Conservation (phyloP, 148 eudicot species). For the Rhododendron williamsianum region DNA sequence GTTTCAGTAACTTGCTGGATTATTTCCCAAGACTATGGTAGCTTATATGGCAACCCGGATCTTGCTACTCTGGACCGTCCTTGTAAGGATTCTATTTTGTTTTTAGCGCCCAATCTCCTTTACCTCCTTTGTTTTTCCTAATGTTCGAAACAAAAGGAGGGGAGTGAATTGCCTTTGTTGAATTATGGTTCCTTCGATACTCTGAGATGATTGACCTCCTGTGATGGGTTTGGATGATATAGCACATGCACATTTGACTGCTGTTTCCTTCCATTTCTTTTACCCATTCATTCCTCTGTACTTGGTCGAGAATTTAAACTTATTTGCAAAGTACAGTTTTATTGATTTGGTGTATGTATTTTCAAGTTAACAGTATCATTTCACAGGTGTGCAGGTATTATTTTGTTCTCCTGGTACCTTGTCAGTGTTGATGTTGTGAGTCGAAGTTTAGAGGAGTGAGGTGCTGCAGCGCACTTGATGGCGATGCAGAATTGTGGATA, state of each 20-base stretch:
- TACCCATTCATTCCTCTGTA: not conserved
- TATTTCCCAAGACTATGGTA: not conserved
- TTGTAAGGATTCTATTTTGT: not conserved
- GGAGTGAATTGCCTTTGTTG: not conserved
- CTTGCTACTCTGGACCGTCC: not conserved
- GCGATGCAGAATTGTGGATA: conserved; percentile 21
- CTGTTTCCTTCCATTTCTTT: not conserved
- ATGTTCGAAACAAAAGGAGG: not conserved
- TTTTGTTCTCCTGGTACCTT: conserved; percentile 25
- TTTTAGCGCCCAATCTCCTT: not conserved
- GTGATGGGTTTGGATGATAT: not conserved
- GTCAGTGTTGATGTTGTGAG: conserved; percentile 17
- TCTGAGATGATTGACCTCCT: not conserved
- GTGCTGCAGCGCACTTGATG: not conserved
- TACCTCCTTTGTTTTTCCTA: not conserved
- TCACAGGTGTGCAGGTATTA: conserved; percentile 31
- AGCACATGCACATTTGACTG: not conserved
- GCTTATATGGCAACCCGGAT: not conserved
- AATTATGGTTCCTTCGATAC: not conserved
- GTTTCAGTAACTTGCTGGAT: not conserved
- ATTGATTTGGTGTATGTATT: not conserved
- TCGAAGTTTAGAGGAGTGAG: conserved; percentile 19
- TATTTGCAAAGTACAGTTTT: not conserved
- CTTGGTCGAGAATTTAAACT: not conserved
- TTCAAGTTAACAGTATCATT: not conserved